Conservation (phyloP, 495 filamentous ascomycete genomes). For the Bryoglossum gracile region DNA sequence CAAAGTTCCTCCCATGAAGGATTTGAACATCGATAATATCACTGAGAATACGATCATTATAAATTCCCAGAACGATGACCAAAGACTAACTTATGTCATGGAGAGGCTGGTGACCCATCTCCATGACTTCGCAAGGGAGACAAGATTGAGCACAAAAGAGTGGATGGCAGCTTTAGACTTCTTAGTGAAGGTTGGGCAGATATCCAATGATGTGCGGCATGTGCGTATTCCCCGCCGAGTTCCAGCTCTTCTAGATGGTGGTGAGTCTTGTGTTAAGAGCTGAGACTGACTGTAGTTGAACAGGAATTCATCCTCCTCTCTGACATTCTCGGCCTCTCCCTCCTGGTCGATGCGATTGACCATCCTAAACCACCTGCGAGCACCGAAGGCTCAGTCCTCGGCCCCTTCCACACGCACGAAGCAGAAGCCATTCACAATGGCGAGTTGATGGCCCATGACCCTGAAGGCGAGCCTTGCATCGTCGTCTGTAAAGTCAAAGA, state of each 20-base stretch:
- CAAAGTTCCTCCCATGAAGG: conserved; percentile 53
- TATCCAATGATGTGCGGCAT: conserved; percentile 62
- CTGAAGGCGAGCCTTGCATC: conserved; percentile 62
- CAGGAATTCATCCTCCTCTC: conserved; percentile 94
- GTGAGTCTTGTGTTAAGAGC: not conserved
- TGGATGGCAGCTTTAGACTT: conserved; percentile 72
- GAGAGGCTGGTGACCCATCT: conserved; percentile 67
- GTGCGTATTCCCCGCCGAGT: conserved; percentile 28
- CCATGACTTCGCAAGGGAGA: conserved; percentile 79
- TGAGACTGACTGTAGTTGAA: not conserved
- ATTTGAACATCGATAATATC: conserved; percentile 78
- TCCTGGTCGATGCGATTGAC: conserved; percentile 86
- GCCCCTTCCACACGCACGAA: conserved; percentile 92
- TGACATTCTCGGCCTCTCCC: conserved; percentile 81
- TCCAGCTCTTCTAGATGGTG: not conserved
- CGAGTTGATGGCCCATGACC: conserved; percentile 62
- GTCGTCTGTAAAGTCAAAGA: conserved; percentile 72
- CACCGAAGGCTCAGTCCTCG: conserved; percentile 85
- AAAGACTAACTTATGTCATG: conserved; percentile 66
- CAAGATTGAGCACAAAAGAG: conserved; percentile 67
- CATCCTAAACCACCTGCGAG: conserved; percentile 71
- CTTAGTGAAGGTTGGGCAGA: conserved; percentile 67
- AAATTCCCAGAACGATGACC: conserved; percentile 61
- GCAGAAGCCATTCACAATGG: conserved; percentile 60
- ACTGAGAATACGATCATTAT: conserved; percentile 67